Evolutionary conservation across 2,329 filamentous ascomycete species (phyloP), one percentile per base, ranked within the genome.

Genomic region (Trichoderma gracile): DNA sequence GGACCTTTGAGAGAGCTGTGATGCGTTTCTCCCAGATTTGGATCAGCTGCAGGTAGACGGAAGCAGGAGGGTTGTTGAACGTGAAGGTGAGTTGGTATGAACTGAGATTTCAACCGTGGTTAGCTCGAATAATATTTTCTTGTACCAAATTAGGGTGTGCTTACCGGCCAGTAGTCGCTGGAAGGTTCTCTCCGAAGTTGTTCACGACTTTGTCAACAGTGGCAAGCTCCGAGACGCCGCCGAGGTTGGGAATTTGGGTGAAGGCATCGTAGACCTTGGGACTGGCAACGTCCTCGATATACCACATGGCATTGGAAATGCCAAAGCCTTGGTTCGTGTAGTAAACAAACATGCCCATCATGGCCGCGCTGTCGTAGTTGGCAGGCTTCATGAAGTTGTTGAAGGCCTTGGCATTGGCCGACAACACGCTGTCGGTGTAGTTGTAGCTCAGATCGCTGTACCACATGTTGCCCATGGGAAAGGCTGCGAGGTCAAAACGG

Each of bases 401-500:
- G 30, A 67, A 57, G 8, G 60, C 52, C 14, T 66, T 58, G 19
- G 64, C 63, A 19, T 70, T 45, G 2, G 60, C 42, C 1, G 65
- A 55, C 15, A 65, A 40, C 4, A 60, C 27, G 17, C 57, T 64
- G 38, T 69, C 58, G 5, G 67, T 67, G n/a, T 65, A 33, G 14
- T 66, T 53, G 2, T 65, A 71, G 9, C 63, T 63, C 3, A 66
- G 66, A 4, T 67, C 49, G 25, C 70, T 69, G 17, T 69, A 69
- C 71, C 71, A 72, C 27, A 72, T 54, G 15, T 66, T 54, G 2
- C 38, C 65, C 21, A 55, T 7, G 0, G 62, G 43, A 17, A 64
- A 66, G 0, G 74, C 71, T 17, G 67, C 59, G 27, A 74, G 50
- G 27, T 71, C 69, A 42, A 73, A 69, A 56, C 66, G 67, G 2